phyloP scores from a whole-genome alignment of 2,329 filamentous ascomycete genomes.

The Penicillium paneum region DNA sequence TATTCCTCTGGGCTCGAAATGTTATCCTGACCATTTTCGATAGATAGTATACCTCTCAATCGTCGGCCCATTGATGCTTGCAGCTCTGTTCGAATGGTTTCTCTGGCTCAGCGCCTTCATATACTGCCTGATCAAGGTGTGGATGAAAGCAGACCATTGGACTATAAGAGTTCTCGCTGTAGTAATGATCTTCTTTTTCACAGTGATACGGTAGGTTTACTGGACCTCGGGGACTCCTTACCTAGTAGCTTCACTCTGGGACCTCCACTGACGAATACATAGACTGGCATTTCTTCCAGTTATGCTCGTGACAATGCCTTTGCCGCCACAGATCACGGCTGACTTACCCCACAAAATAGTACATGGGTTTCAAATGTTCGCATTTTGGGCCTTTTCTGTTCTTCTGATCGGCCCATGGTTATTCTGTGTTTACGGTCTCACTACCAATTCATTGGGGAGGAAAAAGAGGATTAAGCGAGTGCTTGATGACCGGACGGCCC shows the following conservation, averaged over 20 bases:
- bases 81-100: conserved; percentile 87
- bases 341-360: conserved; percentile 71
- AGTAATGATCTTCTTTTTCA: conserved; percentile 70
- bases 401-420: conserved; percentile 87
- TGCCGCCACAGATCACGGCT: conserved; percentile 68
- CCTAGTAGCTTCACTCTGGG: neutral
- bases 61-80: conserved; percentile 75
- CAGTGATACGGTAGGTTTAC: conserved; percentile 63
- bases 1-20: neutral
- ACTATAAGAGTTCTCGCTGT: conserved; percentile 75
- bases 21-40: neutral
- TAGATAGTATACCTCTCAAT: conserved; percentile 84
- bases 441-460: conserved; percentile 80
- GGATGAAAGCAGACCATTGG: conserved; percentile 83
- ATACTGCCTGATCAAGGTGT: conserved; percentile 87
- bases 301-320: conserved; percentile 87
- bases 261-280: neutral
- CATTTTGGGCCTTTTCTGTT: conserved; percentile 86
- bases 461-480: conserved; percentile 78
- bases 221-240: neutral
- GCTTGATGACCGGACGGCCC: conserved; percentile 78
- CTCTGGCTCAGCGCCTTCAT: conserved; percentile 91
- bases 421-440: conserved; percentile 86
- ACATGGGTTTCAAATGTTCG: conserved; percentile 80
- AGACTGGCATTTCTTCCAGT: conserved; percentile 85